phyloP scores from a whole-genome alignment of 2,329 filamentous ascomycete species.

The Akanthomyces lecanii region DNA sequence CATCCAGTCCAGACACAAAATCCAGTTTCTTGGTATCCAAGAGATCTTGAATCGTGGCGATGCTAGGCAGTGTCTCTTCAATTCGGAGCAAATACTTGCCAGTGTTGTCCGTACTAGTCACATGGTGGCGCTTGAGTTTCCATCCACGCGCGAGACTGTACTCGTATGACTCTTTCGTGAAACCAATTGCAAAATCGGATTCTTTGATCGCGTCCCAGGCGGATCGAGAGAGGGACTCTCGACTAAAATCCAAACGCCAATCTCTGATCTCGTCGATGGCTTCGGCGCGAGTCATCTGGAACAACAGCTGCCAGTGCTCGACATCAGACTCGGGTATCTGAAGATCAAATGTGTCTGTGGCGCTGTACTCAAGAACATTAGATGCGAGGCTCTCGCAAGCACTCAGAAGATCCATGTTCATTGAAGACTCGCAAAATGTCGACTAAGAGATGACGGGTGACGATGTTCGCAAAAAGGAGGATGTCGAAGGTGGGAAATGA shows the following conservation, averaged over 20 bases:
- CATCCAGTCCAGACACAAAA: neutral
- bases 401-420: slow-evolving; percentile 5
- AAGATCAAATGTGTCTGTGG: neutral
- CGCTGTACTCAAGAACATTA: neutral
- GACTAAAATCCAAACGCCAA: slow-evolving; percentile 15
- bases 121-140: neutral
- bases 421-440: neutral
- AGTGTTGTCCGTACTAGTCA: neutral
- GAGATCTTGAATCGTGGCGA: neutral
- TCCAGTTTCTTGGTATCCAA: neutral
- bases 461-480: too few relatives aligned
- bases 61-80: neutral
- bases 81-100: slow-evolving; percentile 5
- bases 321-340: slow-evolving; percentile 12
- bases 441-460: too few relatives aligned
- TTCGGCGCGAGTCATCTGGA: slow-evolving; percentile 1
- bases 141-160: slow-evolving; percentile 6
- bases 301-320: slow-evolving; percentile 15
- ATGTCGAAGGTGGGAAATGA: neutral
- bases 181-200: slow-evolving; percentile 2
- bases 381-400: slow-evolving; percentile 8
- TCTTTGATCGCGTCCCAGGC: slow-evolving; percentile 16
- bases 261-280: slow-evolving; percentile 14
- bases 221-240: neutral
- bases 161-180: slow-evolving; percentile 19